A percentile compares a stretch with the other conserved stretches of the same genome.
Evolutionary conservation across 2,329 filamentous ascomycete species (phyloP).

Genomic region (Aureobasidium namibiae): DNA sequence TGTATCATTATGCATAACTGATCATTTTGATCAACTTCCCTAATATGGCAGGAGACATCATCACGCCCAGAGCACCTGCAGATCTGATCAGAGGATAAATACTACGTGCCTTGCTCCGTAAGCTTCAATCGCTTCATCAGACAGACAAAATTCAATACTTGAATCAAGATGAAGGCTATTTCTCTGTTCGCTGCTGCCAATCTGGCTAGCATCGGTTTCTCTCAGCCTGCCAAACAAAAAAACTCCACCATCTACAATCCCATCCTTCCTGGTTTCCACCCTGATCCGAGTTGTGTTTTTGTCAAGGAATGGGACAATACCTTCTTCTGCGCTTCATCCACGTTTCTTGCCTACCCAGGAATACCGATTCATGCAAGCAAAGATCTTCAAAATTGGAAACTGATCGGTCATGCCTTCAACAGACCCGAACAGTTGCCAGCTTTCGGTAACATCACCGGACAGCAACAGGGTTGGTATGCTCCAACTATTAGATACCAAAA

Average conservation of each 20-base stretch:
- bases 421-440: slow-evolving; percentile 31
- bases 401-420: slow-evolving; percentile 29
- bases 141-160: too few relatives aligned
- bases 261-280: slow-evolving; percentile 39
- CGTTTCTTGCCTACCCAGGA: slow-evolving; percentile 39
- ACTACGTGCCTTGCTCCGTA: background rate
- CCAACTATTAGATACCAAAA: slow-evolving; percentile 33
- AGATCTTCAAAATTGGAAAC: slow-evolving; percentile 36
- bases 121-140: background rate
- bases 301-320: slow-evolving; percentile 32
- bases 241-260: slow-evolving; percentile 31
- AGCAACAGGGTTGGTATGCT: slow-evolving; percentile 33
- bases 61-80: too few relatives aligned
- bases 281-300: slow-evolving; percentile 38
- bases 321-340: slow-evolving; percentile 38
- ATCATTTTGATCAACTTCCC: background rate
- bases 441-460: slow-evolving; percentile 27
- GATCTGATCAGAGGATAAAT: background rate
- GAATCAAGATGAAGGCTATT: background rate
- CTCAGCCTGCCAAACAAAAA: slow-evolving; percentile 2
- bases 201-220: background rate
- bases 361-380: slow-evolving; percentile 38
- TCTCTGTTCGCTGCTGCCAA: background rate
- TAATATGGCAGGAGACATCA: background rate
- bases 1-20: background rate